These are phyloP conservation scores for Aspergillus biplanus DNA, from an alignment of 495 filamentous ascomycete genomes.

Conservation along the genomic window DNA sequence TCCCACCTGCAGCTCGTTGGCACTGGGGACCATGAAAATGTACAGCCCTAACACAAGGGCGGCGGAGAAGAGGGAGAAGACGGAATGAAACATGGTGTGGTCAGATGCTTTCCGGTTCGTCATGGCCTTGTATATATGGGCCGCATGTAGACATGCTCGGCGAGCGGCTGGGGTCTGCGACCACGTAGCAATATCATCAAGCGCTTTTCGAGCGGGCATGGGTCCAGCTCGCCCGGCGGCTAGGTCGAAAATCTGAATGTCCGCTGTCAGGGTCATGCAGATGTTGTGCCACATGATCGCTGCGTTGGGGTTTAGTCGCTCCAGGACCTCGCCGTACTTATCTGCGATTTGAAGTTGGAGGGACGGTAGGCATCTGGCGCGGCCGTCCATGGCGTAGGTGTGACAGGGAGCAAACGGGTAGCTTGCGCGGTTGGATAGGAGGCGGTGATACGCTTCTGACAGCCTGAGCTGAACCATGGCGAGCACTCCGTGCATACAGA, in stretches of 20 bases:
- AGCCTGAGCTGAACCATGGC: slow-evolving; percentile 48
- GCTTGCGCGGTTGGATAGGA: slow-evolving; percentile 46
- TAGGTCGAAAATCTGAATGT: slow-evolving; percentile 55
- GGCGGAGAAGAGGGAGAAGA: slow-evolving; percentile 51
- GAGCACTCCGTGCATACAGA: slow-evolving; percentile 44
- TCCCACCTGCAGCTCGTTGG: slow-evolving; percentile 30
- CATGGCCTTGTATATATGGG: slow-evolving; percentile 55
- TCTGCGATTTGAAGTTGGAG: slow-evolving; percentile 46
- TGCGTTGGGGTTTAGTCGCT: slow-evolving; percentile 49
- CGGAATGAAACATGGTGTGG: slow-evolving; percentile 52
- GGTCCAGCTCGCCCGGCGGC: slow-evolving; percentile 54
- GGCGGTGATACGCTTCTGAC: slow-evolving; percentile 50
- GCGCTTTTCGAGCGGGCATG: slow-evolving; percentile 46
- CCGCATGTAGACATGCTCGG: slow-evolving; percentile 53
- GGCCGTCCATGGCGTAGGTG: slow-evolving; percentile 50
- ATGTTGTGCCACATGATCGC: slow-evolving; percentile 56
- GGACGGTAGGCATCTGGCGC: slow-evolving; percentile 42
- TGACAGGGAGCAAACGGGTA: slow-evolving; percentile 50
- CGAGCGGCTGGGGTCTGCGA: slow-evolving; percentile 54
- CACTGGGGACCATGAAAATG: slow-evolving; percentile 50
- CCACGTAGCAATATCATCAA: slow-evolving; percentile 55
- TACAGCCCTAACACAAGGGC: slow-evolving; percentile 56
- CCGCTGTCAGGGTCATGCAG: slow-evolving; percentile 56
- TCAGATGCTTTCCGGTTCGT: slow-evolving; percentile 54
- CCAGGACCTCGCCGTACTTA: slow-evolving; percentile 44